Evolutionary conservation across 768 basidiomycete genomes (phyloP).

Genomic region (Lactarius evosmus): DNA sequence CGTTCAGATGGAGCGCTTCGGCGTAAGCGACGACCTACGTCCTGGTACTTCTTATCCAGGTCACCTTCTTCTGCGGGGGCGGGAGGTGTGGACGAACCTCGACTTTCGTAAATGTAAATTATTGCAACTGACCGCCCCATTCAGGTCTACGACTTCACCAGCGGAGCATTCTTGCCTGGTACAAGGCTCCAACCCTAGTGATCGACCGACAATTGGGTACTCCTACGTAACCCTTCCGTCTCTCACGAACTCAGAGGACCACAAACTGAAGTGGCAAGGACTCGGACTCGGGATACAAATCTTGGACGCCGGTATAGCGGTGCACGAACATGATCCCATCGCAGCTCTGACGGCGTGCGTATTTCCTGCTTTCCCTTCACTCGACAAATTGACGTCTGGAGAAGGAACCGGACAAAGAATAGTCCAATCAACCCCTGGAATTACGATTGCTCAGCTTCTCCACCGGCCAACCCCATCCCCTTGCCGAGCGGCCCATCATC

Average conservation of each 20-base stretch:
- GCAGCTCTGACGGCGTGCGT: slow-evolving; percentile 25
- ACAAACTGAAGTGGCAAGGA: slow-evolving; percentile 4
- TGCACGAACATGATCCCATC: slow-evolving; percentile 26
- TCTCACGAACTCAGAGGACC: neutral
- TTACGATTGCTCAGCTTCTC: slow-evolving; percentile 23
- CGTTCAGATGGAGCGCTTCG: slow-evolving; percentile 21
- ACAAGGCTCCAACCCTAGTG: slow-evolving; percentile 8
- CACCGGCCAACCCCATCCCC: slow-evolving; percentile 23
- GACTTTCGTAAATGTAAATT: slow-evolving; percentile 9
- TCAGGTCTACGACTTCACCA: slow-evolving; percentile 27
- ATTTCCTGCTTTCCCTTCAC: neutral
- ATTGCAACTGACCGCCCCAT: slow-evolving; percentile 17
- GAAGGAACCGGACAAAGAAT: slow-evolving; percentile 5
- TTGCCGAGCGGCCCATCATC: slow-evolving; percentile 18
- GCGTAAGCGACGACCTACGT: slow-evolving; percentile 17
- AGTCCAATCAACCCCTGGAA: slow-evolving; percentile 4
- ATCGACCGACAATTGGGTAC: slow-evolving; percentile 15
- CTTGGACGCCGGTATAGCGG: slow-evolving; percentile 24
- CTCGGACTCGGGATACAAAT: slow-evolving; percentile 15
- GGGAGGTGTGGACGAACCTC: slow-evolving; percentile 19
- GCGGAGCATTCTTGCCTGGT: slow-evolving; percentile 25
- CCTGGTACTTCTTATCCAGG: slow-evolving; percentile 11
- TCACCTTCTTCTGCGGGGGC: slow-evolving; percentile 19
- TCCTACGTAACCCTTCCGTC: slow-evolving; percentile 22
- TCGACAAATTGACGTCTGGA: neutral